A percentile compares a stretch with the other conserved stretches of the same genome.
phyloP scores from a whole-genome alignment of 306 rosid species.

The Vigna trinervia region DNA sequence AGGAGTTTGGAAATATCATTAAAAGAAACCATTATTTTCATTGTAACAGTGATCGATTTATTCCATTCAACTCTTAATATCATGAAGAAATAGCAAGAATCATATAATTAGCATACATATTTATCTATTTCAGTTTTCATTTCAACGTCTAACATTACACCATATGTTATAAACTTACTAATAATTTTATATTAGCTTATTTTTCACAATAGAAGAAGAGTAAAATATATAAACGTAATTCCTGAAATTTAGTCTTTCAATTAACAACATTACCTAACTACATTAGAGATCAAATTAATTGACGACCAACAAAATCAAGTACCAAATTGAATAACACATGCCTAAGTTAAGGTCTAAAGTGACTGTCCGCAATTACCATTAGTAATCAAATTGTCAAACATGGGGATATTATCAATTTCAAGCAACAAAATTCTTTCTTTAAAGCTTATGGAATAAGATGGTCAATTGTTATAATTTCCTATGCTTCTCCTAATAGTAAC shows the following conservation, averaged over 20 bases:
- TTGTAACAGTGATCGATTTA: conserved; percentile 11
- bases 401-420: neutral
- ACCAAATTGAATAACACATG: neutral
- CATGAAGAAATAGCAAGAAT: conserved; percentile 19
- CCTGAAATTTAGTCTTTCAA: neutral
- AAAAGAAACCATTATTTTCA: neutral
- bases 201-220: too few relatives aligned
- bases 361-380: neutral
- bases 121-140: neutral
- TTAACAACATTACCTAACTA: neutral
- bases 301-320: neutral
- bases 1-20: neutral
- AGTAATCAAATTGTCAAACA: neutral
- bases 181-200: too few relatives aligned
- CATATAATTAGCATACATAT: neutral
- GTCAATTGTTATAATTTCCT: too few relatives aligned
- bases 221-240: neutral
- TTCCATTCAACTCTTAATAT: conserved; percentile 9
- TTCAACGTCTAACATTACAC: conserved; percentile 11
- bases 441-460: neutral
- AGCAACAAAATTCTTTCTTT: neutral
- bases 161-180: neutral
- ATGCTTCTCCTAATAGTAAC: too few relatives aligned
- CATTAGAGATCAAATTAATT: neutral
- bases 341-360: neutral